phyloP scores from a whole-genome alignment of 306 rosid species.

The Cucumis cinereus region DNA sequence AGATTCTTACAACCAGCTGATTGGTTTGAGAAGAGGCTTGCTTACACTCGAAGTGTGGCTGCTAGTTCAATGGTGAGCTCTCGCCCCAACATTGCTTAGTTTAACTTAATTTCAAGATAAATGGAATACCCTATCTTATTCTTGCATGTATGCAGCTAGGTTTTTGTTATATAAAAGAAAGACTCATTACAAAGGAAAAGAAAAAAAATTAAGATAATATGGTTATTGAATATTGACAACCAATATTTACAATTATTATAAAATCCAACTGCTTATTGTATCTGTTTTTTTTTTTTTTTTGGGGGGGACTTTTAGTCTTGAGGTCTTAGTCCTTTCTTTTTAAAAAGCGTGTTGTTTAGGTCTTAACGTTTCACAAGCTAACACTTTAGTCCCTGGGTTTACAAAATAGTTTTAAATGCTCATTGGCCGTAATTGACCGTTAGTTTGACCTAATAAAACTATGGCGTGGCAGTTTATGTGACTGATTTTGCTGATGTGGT shows the following conservation, averaged over 20 bases:
- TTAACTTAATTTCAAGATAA: background rate
- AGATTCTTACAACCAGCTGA: conserved; percentile 84
- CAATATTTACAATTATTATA: background rate
- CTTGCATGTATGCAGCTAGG: background rate
- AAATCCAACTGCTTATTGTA: background rate
- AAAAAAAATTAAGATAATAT: background rate
- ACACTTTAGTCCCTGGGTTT: no score
- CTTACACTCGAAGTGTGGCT: conserved; percentile 83
- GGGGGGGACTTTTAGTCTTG: no score
- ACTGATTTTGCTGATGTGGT: no score
- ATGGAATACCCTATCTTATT: background rate
- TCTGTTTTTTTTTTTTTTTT: no score
- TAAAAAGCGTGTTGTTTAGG: no score
- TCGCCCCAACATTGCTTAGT: background rate
- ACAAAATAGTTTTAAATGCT: no score
- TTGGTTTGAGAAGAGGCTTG: conserved; percentile 96
- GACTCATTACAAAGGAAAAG: background rate
- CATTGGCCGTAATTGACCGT: no score
- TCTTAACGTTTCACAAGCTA: no score
- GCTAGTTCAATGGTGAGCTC: conserved; percentile 80
- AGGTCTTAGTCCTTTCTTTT: no score
- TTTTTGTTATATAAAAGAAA: background rate
- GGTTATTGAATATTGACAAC: background rate
- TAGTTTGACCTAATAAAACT: no score
- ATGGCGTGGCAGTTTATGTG: no score